Percentiles rank a stretch among this genome's conserved stretches.
Evolutionary conservation across 139 green algal genomes (phyloP).

Genomic region (Axilococcus clingmanii): DNA sequence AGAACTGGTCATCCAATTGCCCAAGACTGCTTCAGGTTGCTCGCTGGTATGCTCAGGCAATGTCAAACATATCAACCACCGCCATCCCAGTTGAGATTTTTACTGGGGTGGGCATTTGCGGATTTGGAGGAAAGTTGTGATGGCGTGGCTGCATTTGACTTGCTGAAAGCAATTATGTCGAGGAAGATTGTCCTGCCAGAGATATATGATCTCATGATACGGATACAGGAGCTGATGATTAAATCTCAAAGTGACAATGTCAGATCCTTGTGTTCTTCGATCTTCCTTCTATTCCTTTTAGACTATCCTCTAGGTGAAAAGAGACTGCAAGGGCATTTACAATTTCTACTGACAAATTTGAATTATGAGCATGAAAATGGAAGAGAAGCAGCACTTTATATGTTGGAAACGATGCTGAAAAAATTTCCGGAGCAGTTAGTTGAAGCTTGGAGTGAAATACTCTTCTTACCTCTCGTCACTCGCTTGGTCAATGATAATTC

Average conservation of each 20-base stretch:
- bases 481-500: slow-evolving; percentile 68
- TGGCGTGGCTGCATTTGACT: slow-evolving; percentile 44
- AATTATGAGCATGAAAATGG: slow-evolving; percentile 70
- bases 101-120: slow-evolving; percentile 64
- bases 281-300: slow-evolving; percentile 85
- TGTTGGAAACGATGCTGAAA: slow-evolving; percentile 57
- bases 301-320: slow-evolving; percentile 77
- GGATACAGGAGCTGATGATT: slow-evolving; percentile 47
- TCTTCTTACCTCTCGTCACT: slow-evolving; percentile 76
- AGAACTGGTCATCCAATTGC: slow-evolving; percentile 44
- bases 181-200: slow-evolving; percentile 73
- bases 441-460: slow-evolving; percentile 30
- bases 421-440: slow-evolving; percentile 74
- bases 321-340: slow-evolving; percentile 62
- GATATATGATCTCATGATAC: slow-evolving; percentile 85
- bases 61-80: slow-evolving; percentile 49
- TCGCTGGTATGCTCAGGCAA: slow-evolving; percentile 58
- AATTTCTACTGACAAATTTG: slow-evolving; percentile 67
- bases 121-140: slow-evolving; percentile 57
- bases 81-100: slow-evolving; percentile 49
- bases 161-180: slow-evolving; percentile 67
- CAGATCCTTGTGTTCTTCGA: slow-evolving; percentile 40
- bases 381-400: slow-evolving; percentile 54
- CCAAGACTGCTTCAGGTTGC: slow-evolving; percentile 60
- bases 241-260: slow-evolving; percentile 32